phyloP scores from a whole-genome alignment of 2,329 filamentous ascomycete species.

The Ceratocystis variospora region DNA sequence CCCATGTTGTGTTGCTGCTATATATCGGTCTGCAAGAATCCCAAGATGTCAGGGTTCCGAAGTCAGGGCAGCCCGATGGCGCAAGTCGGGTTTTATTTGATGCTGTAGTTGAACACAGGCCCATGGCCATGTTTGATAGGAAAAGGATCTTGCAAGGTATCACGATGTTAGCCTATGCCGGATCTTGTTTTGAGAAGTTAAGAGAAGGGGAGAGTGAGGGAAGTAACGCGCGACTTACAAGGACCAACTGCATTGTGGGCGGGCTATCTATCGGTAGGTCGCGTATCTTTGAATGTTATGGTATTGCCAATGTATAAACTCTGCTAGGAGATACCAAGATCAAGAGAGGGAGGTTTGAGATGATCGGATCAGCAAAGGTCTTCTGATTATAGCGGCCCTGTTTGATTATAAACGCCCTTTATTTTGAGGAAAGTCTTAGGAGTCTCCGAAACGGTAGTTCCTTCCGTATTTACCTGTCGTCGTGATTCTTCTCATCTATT shows the following conservation, averaged over 20 bases:
- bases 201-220: not conserved
- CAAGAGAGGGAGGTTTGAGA: not conserved
- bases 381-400: not conserved
- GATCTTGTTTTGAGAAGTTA: not conserved
- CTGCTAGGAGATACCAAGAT: not conserved
- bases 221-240: not conserved
- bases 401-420: constrained; percentile 3
- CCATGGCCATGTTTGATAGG: not conserved
- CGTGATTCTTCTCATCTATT: not conserved
- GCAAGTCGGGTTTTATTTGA: not conserved
- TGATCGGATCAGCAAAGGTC: not conserved
- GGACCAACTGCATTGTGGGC: not conserved
- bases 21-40: not conserved
- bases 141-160: not conserved
- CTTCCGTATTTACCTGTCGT: constrained; percentile 1
- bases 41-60: not conserved
- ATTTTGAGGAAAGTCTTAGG: not conserved
- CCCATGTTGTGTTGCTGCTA: constrained; percentile 2
- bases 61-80: not conserved
- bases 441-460: not conserved
- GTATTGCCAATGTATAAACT: not conserved
- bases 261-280: not conserved
- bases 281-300: not conserved
- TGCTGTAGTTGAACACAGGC: not conserved
- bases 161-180: not conserved